phyloP scores from a whole-genome alignment of 2,329 filamentous ascomycete species.

The Alternaria rosae region DNA sequence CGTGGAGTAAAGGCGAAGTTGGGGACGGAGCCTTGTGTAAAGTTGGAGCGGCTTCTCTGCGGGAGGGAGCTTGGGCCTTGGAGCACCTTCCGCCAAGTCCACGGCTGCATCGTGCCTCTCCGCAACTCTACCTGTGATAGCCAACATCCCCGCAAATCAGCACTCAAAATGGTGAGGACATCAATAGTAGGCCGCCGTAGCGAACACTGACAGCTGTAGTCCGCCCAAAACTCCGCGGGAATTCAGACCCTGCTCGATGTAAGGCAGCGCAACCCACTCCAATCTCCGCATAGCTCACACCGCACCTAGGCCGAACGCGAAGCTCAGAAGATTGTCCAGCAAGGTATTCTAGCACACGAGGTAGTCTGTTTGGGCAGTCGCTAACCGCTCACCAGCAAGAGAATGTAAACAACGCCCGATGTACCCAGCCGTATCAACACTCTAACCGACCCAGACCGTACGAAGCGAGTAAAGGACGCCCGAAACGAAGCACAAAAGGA shows the following conservation, averaged over 20 bases:
- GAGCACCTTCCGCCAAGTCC: conserved; percentile 31
- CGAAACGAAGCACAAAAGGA: conserved; percentile 97
- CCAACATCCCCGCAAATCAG: conserved; percentile 20
- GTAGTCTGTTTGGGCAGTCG: neutral
- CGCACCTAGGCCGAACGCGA: conserved; percentile 85
- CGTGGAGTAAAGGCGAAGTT: conserved; percentile 1
- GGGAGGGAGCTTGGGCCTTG: conserved; percentile 43
- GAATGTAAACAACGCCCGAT: conserved; percentile 70
- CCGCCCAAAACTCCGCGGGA: conserved; percentile 96
- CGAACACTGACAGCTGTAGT: conserved; percentile 62
- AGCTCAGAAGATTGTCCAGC: conserved; percentile 98
- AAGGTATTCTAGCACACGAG: conserved; percentile 67
- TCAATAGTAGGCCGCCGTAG: neutral
- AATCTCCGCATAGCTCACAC: conserved; percentile 48
- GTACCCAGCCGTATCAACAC: conserved; percentile 17
- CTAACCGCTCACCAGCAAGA: conserved; percentile 66
- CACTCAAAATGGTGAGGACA: conserved; percentile 36
- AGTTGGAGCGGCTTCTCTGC: conserved; percentile 22
- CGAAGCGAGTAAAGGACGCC: conserved; percentile 96
- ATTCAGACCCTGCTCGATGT: conserved; percentile 99
- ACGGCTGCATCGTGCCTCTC: conserved; percentile 36
- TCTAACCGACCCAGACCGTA: conserved; percentile 70
- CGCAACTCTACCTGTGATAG: conserved; percentile 30
- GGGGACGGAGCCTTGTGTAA: conserved; percentile 5
- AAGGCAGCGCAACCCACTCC: conserved; percentile 55